Conservation (phyloP, 2,329 filamentous ascomycete species). For the Zasmidium cellare region DNA sequence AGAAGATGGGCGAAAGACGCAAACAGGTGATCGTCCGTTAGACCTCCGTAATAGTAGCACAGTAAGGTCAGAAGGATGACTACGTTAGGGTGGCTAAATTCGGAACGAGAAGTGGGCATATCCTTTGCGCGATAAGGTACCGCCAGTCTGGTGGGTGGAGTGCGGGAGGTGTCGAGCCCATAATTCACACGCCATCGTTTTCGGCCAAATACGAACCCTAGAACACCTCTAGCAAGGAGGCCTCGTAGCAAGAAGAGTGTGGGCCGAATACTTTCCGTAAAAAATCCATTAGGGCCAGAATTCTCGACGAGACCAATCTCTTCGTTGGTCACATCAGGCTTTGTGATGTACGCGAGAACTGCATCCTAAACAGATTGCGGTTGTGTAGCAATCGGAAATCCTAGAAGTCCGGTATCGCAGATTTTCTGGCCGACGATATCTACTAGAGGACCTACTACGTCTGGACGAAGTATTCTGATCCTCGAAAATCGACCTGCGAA, state of each 20-base stretch:
- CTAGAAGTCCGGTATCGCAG: slow-evolving; percentile 28
- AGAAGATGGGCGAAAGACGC: slow-evolving; percentile 23
- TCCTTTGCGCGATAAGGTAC: slow-evolving; percentile 70
- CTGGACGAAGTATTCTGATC: slow-evolving; percentile 52
- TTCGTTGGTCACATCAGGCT: slow-evolving; percentile 11
- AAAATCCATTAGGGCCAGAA: slow-evolving; percentile 19
- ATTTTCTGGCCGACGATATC: slow-evolving; percentile 34
- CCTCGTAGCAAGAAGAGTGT: slow-evolving; percentile 61
- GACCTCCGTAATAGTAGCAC: slow-evolving; percentile 65
- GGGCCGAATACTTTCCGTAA: slow-evolving; percentile 25
- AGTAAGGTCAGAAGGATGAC: slow-evolving; percentile 65
- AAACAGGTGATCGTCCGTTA: slow-evolving; percentile 50
- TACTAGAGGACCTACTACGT: slow-evolving; percentile 34
- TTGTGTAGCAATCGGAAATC: slow-evolving; percentile 19
- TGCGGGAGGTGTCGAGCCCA: slow-evolving; percentile 45
- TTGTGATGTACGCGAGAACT: slow-evolving; percentile 22
- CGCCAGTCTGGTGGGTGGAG: slow-evolving; percentile 53
- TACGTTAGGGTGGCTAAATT: slow-evolving; percentile 69
- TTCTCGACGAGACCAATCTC: slow-evolving; percentile 15
- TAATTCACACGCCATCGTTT: slow-evolving; percentile 69
- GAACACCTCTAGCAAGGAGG: slow-evolving; percentile 59
- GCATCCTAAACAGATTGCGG: slow-evolving; percentile 16
- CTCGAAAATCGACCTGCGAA: slow-evolving; percentile 51
- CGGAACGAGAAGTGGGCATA: slow-evolving; percentile 60
- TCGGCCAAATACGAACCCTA: slow-evolving; percentile 59